phyloP scores from a whole-genome alignment of 306 rosid genomes.

The Prunus fruticosa region DNA sequence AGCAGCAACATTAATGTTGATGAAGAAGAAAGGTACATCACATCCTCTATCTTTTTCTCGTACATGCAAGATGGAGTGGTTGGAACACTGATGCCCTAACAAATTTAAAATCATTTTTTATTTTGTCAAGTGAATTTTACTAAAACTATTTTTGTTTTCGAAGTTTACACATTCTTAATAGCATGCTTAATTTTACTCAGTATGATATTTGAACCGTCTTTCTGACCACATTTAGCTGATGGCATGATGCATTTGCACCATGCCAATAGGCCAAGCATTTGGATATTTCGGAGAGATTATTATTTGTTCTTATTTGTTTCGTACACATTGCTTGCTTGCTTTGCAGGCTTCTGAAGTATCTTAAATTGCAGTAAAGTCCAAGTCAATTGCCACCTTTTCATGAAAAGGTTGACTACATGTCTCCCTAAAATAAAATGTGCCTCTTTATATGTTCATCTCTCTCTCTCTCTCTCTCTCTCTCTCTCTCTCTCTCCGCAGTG shows the following conservation, averaged over 20 bases:
- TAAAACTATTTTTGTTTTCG: no score
- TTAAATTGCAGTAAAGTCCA: conserved; percentile 32
- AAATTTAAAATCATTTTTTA: not conserved
- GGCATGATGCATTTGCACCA: no score
- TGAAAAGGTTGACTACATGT: not conserved
- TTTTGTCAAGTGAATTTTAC: no score
- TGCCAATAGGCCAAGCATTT: no score
- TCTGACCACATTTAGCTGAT: no score
- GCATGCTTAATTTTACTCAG: no score
- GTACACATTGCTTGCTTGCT: not conserved
- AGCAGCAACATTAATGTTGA: not conserved
- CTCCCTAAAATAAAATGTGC: not conserved
- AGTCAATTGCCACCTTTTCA: not conserved
- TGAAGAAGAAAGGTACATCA: conserved; percentile 12
- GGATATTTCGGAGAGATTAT: no score
- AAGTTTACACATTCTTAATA: no score
- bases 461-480: not conserved
- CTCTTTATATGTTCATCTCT: not conserved
- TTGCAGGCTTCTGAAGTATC: conserved; percentile 52
- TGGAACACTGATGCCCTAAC: not conserved
- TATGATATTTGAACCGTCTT: no score
- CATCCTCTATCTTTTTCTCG: not conserved
- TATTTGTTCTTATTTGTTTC: no score
- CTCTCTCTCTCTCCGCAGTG: not conserved
- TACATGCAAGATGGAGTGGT: not conserved